phyloP scores from a whole-genome alignment of 345 rosid genomes.

The Garcia nutans region DNA sequence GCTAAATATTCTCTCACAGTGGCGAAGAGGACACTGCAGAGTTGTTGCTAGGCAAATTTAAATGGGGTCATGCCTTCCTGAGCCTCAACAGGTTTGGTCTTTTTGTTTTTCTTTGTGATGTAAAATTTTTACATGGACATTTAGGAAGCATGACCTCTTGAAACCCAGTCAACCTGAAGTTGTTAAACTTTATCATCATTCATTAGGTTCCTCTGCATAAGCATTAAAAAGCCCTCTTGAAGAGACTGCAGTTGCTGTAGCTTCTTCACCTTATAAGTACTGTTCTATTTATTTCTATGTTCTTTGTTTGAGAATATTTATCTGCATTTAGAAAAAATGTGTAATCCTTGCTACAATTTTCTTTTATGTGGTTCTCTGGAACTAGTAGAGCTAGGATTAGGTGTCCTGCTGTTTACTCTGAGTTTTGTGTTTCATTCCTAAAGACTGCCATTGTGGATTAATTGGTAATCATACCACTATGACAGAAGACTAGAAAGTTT shows the following conservation, averaged over 20 bases:
- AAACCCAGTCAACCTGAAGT: background rate
- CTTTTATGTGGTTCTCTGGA: background rate
- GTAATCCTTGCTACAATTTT: background rate
- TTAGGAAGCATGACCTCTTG: background rate
- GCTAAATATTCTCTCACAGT: conserved; percentile 38
- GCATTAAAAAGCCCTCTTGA: background rate
- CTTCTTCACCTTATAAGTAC: background rate
- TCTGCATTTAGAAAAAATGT: background rate
- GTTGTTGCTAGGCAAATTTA: conserved; percentile 83
- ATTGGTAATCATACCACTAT: background rate
- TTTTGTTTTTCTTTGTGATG: background rate
- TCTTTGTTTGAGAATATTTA: background rate
- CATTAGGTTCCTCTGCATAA: background rate
- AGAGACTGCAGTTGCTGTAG: background rate
- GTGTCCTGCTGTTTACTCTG: background rate
- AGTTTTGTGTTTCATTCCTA: background rate
- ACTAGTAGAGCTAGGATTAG: background rate
- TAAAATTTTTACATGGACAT: background rate
- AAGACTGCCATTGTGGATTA: background rate
- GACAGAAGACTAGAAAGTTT: background rate
- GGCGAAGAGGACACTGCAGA: conserved; percentile 86
- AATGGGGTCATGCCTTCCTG: conserved; percentile 98
- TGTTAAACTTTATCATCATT: background rate
- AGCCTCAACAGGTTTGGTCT: conserved; percentile 70
- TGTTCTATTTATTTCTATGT: background rate